Evolutionary conservation across 73 alveolate genomes (phyloP).

Genomic region (Tetrahymena borealis): DNA sequence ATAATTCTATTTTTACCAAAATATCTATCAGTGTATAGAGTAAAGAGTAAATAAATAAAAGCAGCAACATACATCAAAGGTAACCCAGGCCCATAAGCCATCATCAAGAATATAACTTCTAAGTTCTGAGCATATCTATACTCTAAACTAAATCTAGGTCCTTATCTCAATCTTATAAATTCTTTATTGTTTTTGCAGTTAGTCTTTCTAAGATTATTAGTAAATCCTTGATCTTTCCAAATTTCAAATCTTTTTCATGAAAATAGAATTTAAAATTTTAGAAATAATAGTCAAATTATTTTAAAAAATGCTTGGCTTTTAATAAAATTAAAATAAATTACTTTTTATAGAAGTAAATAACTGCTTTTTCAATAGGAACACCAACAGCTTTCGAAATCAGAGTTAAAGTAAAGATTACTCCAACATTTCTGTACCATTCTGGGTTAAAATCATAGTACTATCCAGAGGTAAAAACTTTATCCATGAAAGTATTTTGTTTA

Average conservation of each 20-base stretch:
- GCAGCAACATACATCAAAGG: background rate
- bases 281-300: too few species aligned
- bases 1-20: background rate
- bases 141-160: background rate
- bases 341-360: background rate
- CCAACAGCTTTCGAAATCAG: background rate
- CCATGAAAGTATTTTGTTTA: background rate
- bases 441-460: background rate
- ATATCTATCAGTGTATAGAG: background rate
- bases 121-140: background rate
- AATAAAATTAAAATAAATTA: background rate
- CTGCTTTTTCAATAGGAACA: background rate
- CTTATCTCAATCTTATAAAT: background rate
- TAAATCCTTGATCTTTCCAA: background rate
- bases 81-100: background rate
- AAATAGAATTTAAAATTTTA: too few species aligned
- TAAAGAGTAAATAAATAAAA: background rate
- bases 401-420: background rate
- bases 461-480: background rate
- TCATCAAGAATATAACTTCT: background rate
- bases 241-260: background rate
- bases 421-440: background rate
- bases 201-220: background rate
- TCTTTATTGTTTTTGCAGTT: background rate
- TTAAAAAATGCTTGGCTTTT: too few species aligned